These are phyloP conservation scores for Magnusiomyces sp. DNA, from an alignment of 1,139 yeast genomes.

Conservation along the genomic window DNA sequence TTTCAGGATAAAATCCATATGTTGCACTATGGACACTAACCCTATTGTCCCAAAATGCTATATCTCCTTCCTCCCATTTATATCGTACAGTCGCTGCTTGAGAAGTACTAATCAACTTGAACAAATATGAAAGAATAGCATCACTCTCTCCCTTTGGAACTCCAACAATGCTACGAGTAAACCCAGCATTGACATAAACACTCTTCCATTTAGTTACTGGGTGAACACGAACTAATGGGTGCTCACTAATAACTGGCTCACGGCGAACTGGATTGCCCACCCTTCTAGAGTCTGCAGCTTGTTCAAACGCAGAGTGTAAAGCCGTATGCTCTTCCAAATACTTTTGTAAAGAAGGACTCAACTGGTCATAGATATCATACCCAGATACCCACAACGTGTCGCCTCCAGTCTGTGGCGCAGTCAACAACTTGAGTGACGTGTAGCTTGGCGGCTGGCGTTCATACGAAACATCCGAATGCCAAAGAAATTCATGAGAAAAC, in stretches of 20 bases:
- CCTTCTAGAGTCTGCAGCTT: slow-evolving; percentile 47
- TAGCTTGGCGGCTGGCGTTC: slow-evolving; percentile 64
- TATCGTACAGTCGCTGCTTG: slow-evolving; percentile 51
- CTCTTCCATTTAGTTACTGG: slow-evolving; percentile 60
- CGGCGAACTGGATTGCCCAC: slow-evolving; percentile 59
- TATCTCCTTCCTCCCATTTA: slow-evolving; percentile 44
- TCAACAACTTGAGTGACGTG: slow-evolving; percentile 52
- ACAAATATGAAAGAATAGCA: slow-evolving; percentile 45
- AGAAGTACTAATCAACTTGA: slow-evolving; percentile 43
- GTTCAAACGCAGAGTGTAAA: slow-evolving; percentile 60
- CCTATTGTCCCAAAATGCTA: slow-evolving; percentile 71
- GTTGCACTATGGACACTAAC: slow-evolving; percentile 53
- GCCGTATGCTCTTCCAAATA: slow-evolving; percentile 52
- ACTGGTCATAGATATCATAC: slow-evolving; percentile 57
- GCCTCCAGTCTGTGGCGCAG: slow-evolving; percentile 61
- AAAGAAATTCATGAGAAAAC: slow-evolving; percentile 27
- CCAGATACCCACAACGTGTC: slow-evolving; percentile 65
- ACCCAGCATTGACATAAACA: slow-evolving; percentile 51
- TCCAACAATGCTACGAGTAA: slow-evolving; percentile 54
- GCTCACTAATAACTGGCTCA: slow-evolving; percentile 48
- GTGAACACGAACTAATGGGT: slow-evolving; percentile 60
- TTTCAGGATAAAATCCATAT: slow-evolving; percentile 33
- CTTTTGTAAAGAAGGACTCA: slow-evolving; percentile 52
- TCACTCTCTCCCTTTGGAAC: slow-evolving; percentile 58
- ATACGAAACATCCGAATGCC: slow-evolving; percentile 68